phyloP scores from a whole-genome alignment of 164 flowering plant genomes.

The Pachysandra terminalis region DNA sequence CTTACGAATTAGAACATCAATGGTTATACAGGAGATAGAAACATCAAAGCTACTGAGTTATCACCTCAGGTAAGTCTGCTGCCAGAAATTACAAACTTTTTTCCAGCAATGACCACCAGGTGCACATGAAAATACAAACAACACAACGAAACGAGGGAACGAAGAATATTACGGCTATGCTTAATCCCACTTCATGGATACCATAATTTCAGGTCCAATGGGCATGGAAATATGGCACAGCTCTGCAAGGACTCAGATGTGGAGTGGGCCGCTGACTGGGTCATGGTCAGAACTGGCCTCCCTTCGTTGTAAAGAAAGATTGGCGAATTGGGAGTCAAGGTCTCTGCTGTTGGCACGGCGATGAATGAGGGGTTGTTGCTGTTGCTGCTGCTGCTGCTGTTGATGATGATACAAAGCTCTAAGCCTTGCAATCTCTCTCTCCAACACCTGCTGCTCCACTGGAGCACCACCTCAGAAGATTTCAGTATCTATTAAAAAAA shows the following conservation, averaged over 20 bases:
- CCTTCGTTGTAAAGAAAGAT: slow-evolving; percentile 45
- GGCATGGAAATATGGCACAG: neutral
- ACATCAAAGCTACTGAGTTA: slow-evolving; percentile 1
- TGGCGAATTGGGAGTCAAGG: slow-evolving; percentile 59
- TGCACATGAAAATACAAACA: slow-evolving; percentile 22
- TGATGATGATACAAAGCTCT: slow-evolving; percentile 48
- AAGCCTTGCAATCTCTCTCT: slow-evolving; percentile 82
- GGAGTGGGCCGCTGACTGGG: slow-evolving; percentile 35
- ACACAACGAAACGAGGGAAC: neutral
- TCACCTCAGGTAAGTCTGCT: slow-evolving; percentile 46
- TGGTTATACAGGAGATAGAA: neutral
- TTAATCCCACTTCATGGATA: neutral
- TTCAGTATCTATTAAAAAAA: slow-evolving; percentile 3
- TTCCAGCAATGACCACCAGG: slow-evolving; percentile 39
- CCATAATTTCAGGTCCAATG: neutral
- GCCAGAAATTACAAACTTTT: slow-evolving; percentile 16
- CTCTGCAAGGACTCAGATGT: slow-evolving; percentile 22
- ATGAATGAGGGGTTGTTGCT: slow-evolving; percentile 34
- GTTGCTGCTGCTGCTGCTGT: slow-evolving; percentile 32
- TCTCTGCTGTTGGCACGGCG: slow-evolving; percentile 55
- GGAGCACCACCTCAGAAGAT: slow-evolving; percentile 13
- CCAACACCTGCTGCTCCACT: slow-evolving; percentile 97
- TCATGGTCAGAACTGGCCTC: slow-evolving; percentile 39
- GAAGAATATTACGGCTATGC: neutral
- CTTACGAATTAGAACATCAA: neutral